phyloP scores from a whole-genome alignment of 805 yeast species.

The Kregervanrija fluxuum region DNA sequence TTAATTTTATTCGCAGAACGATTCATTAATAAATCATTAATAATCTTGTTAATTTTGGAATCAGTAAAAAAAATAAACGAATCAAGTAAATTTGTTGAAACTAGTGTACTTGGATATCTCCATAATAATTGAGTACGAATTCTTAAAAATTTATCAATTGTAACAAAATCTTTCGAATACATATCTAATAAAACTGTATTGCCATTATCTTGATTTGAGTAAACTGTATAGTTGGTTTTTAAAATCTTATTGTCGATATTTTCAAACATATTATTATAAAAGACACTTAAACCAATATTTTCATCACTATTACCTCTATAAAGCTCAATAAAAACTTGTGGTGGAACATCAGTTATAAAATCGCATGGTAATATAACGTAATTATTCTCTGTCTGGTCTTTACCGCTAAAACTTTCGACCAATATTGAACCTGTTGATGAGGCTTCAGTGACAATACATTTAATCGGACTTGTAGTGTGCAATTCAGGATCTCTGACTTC shows the following conservation, averaged over 20 bases:
- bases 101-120: conserved; percentile 74
- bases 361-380: conserved; percentile 92
- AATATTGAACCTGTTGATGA: conserved; percentile 60
- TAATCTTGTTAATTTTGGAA: conserved; percentile 33
- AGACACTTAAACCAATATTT: conserved; percentile 70
- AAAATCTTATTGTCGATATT: conserved; percentile 71
- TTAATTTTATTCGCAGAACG: conserved; percentile 60
- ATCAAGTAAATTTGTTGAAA: conserved; percentile 70
- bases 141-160: conserved; percentile 62
- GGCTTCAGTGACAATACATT: conserved; percentile 36
- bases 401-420: conserved; percentile 20
- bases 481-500: conserved; percentile 30
- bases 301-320: conserved; percentile 63
- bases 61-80: conserved; percentile 66
- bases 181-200: conserved; percentile 54
- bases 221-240: conserved; percentile 60
- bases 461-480: conserved; percentile 29
- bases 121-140: conserved; percentile 84
- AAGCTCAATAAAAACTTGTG: conserved; percentile 78
- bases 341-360: conserved; percentile 86
- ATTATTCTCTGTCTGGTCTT: conserved; percentile 27
- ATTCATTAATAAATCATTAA: conserved; percentile 11
- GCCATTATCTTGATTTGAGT: conserved; percentile 42
- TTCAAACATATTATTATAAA: conserved; percentile 68
- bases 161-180: conserved; percentile 61